Evolutionary conservation across 495 filamentous ascomycete species (phyloP), one percentile per base, ranked within the genome.

Genomic region (Penicillium robsamsonii): DNA sequence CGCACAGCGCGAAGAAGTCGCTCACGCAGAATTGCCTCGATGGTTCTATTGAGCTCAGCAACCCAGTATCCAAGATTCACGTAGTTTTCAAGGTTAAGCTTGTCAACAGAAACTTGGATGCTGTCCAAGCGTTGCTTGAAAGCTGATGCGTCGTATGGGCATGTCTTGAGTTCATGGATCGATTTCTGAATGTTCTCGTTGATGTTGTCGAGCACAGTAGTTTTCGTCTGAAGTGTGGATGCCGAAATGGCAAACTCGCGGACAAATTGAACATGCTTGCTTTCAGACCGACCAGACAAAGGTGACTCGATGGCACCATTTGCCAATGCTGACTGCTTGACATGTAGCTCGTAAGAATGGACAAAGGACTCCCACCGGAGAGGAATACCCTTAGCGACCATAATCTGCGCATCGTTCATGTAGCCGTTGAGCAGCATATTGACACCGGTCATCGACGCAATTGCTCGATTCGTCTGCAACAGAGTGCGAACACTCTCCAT

Each of bases 361-460:
- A 98, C 89, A 67, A 98, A 96, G 0, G 94, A 93, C 67, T 98
- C 94, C 94, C 94, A 98, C 62, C 89, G 86, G 30, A 97, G 75
- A 11, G 90, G 88, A 44, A 97, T 78, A 42, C 94, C 94, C 75
- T 94, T 96, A 45, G 76, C 75, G 53, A 97, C 83, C 61, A 96
- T 82, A 29, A 69, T 70, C 55, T 96, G 90, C 0, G 89, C 88
- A 51, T 96, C 90, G 59, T 92, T 95, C 55, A 91, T 85, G 61
- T 97, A 95, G 27, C 94, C 92, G 62, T 86, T 90, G 15, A 99
- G 78, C 5, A 99, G 75, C 37, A 95, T 87, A 3, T 90, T 83
- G 30, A 96, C 91, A 57, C 92, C 88, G 7, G 85, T 79, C 88
- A 97, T 92, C 35, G 87, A 83, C 18, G 78, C 70, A 54, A 99